Base-by-base conservation (phyloP, 805 yeast species). In the Debaryomyces castellii region DNA sequence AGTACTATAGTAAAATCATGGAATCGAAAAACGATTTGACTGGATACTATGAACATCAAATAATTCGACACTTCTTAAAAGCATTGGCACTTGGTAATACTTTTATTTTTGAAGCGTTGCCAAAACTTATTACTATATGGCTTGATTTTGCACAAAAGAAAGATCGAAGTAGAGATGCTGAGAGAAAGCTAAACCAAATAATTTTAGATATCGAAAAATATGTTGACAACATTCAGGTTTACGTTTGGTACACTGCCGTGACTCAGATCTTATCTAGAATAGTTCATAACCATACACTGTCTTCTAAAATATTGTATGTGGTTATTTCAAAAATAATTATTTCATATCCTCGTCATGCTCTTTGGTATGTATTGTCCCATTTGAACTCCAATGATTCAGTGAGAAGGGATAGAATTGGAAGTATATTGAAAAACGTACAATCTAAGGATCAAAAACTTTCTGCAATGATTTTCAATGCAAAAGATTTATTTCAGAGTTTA, bases 91-190 rank as follows among this genome's bases (percentile, higher is more conserved):
- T 74, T 34, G 89, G 94, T 1, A 74, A 83, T 2, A 75, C 79
- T 30, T 85, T 82, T 57, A 77, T 88, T 2, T 82, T 82, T 58
- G 97, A 94, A 64, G 85, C 92, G 0, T 67, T 94, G 17, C 98
- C 99, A 0, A 90, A 89, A 56, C 78, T 89, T n/a, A 77, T 91
- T 4, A 89, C 96, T 0, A 76, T 88, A 7, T 94, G 99, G 99
- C 69, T 94, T 20, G 96, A 91, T 54, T 87, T 85, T 61, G 81
- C 77, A 1, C 74, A 71, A 38, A 52, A 47, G 22, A 47, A 54
- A 5, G 48, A 49, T 9, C 53, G 50, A 14, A 46, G 58, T 4
- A 55, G 52, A 44, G 73, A 68, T 24, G 65, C 69, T 2, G 69
- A 67, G 37, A 43, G 69, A 51, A 48, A 64, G 46, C 63, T 81